These are phyloP conservation scores for Pseudogymnoascus sp. DNA, from an alignment of 2,329 filamentous ascomycete genomes.

Conservation along the genomic window DNA sequence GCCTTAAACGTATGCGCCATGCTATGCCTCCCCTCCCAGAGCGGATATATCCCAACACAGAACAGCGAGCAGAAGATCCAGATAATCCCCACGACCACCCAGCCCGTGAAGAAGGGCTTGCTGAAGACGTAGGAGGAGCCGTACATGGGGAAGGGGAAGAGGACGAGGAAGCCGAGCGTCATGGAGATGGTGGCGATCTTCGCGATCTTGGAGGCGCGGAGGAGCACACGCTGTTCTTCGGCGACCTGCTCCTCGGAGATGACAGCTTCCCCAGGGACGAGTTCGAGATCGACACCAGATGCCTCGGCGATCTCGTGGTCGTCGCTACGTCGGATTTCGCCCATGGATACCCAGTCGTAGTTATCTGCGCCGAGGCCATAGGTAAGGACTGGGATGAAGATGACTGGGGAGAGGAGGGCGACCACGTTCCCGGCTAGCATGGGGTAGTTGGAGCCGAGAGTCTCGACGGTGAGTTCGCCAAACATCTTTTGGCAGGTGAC, in stretches of 20 bases:
- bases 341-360: constrained; percentile 84
- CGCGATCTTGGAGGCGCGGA: constrained; percentile 44
- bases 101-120: constrained; percentile 75
- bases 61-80: constrained; percentile 70
- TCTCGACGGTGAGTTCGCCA: constrained; percentile 59
- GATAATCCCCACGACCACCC: constrained; percentile 67
- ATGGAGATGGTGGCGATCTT: constrained; percentile 47
- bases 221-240: constrained; percentile 39
- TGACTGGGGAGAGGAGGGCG: constrained; percentile 65
- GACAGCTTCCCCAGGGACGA: constrained; percentile 43
- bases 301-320: constrained; percentile 62
- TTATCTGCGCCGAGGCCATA: constrained; percentile 54
- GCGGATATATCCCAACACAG: constrained; percentile 71
- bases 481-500: constrained; percentile 65
- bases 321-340: constrained; percentile 66
- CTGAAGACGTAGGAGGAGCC: constrained; percentile 73
- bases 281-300: constrained; percentile 58
- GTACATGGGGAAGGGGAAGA: constrained; percentile 93
- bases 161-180: constrained; percentile 63
- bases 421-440: constrained; percentile 85
- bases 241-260: constrained; percentile 33
- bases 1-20: constrained; percentile 52
- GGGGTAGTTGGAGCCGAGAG: constrained; percentile 76
- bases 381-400: constrained; percentile 72
- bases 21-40: constrained; percentile 69